Evolutionary conservation across 2,329 filamentous ascomycete species (phyloP), one percentile per base, ranked within the genome.

Genomic region (Colletotrichum melonis): DNA sequence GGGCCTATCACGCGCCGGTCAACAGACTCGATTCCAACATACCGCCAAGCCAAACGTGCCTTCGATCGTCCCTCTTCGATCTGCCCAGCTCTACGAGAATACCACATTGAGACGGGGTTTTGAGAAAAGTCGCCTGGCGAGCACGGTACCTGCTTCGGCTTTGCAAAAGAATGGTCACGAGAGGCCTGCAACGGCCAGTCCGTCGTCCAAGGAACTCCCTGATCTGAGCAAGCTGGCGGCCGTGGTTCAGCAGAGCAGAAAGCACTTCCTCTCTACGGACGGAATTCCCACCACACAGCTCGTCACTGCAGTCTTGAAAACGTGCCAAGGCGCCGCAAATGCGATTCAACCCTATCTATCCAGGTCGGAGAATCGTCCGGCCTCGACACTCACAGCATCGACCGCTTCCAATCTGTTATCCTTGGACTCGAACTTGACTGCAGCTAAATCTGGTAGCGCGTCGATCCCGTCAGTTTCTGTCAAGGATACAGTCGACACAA

Each of bases 371-470:
- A 81, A 80, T 60, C 81, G 85, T 74, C 79, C 81, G 59, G 86
- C 88, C 9, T 90, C 89, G 46, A 87, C 86, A 30, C 82, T 92
- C 57, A 79, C 63, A 14, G 66, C 75, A 49, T 80, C 81, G 22
- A 78, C 80, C 19, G 79, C 81, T 57, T 81, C 81, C 24, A 79
- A 79, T 28, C 78, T 84, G 2, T 77, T 84, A 32, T 82, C 79
- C 5, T 73, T 84, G 42, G 82, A 83, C 64, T 76, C 72, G 22
- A 69, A 75, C 69, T 76, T 69, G 24, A 67, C 73, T 69, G 63
- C 24, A 74, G n/a, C 72, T 76, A 71, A 65, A 59, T 63, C 49
- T 67, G 58, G 67, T 63, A 64, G 67, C 66, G 38, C 59, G 65
- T 65, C 74, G 63, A 75, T 74, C 52, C 67, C 59, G 42, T 74